These are phyloP conservation scores for Alternaria solani DNA, from an alignment of 2,329 filamentous ascomycete species.

Conservation along the genomic window DNA sequence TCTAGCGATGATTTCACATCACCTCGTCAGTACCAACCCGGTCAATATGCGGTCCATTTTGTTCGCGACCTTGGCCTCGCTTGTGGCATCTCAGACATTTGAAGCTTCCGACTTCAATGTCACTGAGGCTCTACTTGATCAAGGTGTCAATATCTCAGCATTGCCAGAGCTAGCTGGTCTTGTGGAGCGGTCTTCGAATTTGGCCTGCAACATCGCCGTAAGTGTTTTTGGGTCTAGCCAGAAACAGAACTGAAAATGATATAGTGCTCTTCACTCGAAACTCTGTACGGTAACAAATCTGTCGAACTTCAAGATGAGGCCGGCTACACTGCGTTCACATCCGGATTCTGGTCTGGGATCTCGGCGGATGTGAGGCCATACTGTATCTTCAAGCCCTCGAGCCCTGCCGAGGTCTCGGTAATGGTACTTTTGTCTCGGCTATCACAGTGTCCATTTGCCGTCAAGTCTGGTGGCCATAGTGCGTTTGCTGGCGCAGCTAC, in stretches of 20 bases:
- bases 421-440: constrained; percentile 22
- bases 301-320: constrained; percentile 10
- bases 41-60: not conserved
- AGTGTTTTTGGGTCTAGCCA: not conserved
- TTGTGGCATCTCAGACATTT: not conserved
- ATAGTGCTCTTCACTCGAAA: constrained; percentile 29
- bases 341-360: constrained; percentile 33
- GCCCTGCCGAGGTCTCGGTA: constrained; percentile 19
- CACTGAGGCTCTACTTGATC: constrained; percentile 21
- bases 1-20: not conserved
- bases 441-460: constrained; percentile 48
- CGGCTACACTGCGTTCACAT: constrained; percentile 22
- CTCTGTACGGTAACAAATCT: constrained; percentile 24
- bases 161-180: constrained; percentile 16
- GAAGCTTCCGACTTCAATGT: constrained; percentile 21
- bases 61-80: not conserved
- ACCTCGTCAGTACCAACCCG: no score
- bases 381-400: constrained; percentile 35
- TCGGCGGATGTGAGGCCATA: constrained; percentile 27
- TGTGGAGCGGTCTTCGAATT: not conserved
- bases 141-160: constrained; percentile 20
- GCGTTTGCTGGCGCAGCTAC: constrained; percentile 51
- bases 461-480: constrained; percentile 56
- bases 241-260: fast-evolving
- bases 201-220: constrained; percentile 23